These are phyloP conservation scores for Gloeostereum incarnatum DNA, from an alignment of 768 basidiomycete genomes.

Conservation along the genomic window DNA sequence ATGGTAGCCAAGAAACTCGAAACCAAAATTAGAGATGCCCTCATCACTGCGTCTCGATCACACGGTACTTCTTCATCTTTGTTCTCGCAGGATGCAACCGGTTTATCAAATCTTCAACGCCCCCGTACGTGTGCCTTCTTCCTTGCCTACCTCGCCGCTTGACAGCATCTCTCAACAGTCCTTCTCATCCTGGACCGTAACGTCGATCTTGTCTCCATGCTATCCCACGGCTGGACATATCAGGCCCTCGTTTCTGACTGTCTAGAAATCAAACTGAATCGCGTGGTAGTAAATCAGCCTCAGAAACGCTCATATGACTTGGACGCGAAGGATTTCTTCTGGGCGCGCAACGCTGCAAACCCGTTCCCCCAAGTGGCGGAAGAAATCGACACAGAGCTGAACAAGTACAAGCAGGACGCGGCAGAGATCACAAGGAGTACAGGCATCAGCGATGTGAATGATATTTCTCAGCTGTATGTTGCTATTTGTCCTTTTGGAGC, in stretches of 20 bases:
- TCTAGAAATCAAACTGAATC: conserved; percentile 92
- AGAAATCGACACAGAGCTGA: conserved; percentile 89
- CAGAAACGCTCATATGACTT: conserved; percentile 83
- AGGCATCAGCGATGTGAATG: conserved; percentile 91
- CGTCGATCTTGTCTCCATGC: conserved; percentile 85
- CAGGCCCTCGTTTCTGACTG: conserved; percentile 98
- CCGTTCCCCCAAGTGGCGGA: conserved; percentile 99
- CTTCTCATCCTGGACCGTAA: conserved; percentile 92
- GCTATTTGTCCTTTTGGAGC: conserved; percentile 1
- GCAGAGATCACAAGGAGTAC: conserved; percentile 95
- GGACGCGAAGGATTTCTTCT: conserved; percentile 98
- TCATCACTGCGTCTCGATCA: conserved; percentile 61
- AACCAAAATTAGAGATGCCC: conserved; percentile 78
- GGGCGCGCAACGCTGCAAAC: conserved; percentile 91
- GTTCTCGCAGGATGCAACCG: conserved; percentile 75
- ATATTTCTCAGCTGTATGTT: conserved; percentile 85
- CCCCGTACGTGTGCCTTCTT: conserved; percentile 49
- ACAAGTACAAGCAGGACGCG: conserved; percentile 90
- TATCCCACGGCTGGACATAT: conserved; percentile 98
- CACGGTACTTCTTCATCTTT: conserved; percentile 44
- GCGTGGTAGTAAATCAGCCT: conserved; percentile 74
- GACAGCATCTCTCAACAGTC: conserved; percentile 37
- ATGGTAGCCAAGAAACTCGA: conserved; percentile 99
- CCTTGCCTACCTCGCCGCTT: conserved; percentile 1
- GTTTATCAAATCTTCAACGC: conserved; percentile 78